Percentiles rank a stretch among this genome's conserved stretches.
phyloP scores from a whole-genome alignment of 2,329 filamentous ascomycete species.

The Diplocarpon mali region DNA sequence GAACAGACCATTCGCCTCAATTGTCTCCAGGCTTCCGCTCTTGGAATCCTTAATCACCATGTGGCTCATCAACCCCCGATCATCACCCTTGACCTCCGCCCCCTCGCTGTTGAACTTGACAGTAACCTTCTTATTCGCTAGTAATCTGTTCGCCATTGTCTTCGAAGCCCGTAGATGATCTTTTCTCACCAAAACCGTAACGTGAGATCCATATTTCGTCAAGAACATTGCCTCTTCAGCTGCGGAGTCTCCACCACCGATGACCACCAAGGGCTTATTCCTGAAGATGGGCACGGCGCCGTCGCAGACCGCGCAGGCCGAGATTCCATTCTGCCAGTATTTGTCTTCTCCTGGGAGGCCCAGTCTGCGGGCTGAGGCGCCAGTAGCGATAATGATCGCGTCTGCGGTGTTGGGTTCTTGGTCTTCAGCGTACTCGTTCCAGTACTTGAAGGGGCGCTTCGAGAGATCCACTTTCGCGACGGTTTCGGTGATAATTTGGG shows the following conservation, averaged over 20 bases:
- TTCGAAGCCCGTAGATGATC: conserved; percentile 80
- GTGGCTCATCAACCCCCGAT: conserved; percentile 78
- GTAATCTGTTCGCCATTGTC: conserved; percentile 81
- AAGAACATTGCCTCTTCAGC: conserved; percentile 96
- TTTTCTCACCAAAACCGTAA: conserved; percentile 83
- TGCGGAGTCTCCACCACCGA: conserved; percentile 91
- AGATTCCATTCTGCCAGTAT: conserved; percentile 97
- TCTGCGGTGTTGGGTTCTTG: conserved; percentile 78
- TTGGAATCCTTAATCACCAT: conserved; percentile 71
- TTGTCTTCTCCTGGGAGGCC: conserved; percentile 79
- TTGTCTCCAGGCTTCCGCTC: conserved; percentile 67
- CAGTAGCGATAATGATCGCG: conserved; percentile 86
- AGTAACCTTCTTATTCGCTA: conserved; percentile 78
- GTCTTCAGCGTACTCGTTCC: conserved; percentile 78
- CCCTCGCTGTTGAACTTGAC: conserved; percentile 78
- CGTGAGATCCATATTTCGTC: conserved; percentile 93
- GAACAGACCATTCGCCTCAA: conserved; percentile 87
- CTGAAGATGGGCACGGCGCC: conserved; percentile 95
- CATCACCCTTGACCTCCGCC: conserved; percentile 74
- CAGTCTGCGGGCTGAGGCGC: conserved; percentile 79
- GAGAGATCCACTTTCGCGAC: conserved; percentile 81
- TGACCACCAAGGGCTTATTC: conserved; percentile 89
- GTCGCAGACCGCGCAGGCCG: conserved; percentile 93
- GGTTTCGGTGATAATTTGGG: conserved; percentile 86
- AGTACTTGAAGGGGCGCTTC: conserved; percentile 79